Conservation (phyloP, 2,329 filamentous ascomycete genomes). For the Dothiorella sarmentorum region DNA sequence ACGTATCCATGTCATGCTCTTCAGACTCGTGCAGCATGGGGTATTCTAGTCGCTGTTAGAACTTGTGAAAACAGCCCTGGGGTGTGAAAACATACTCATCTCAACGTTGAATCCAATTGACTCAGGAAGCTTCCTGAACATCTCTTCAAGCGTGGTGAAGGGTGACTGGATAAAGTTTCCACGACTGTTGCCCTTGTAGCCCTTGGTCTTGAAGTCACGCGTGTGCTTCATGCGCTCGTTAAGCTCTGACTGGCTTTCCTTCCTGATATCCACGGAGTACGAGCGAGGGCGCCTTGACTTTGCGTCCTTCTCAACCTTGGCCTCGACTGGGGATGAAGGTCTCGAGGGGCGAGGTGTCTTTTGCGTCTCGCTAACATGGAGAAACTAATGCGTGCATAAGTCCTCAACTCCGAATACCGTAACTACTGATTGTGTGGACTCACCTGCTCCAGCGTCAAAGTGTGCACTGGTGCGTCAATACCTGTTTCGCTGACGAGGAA, state of each 20-base stretch:
- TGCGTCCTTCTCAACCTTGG: constrained; percentile 19
- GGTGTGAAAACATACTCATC: constrained; percentile 58
- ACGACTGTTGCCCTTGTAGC: constrained; percentile 91
- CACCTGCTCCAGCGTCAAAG: constrained; percentile 80
- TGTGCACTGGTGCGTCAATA: constrained; percentile 94
- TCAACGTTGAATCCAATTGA: constrained; percentile 96
- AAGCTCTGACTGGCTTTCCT: constrained; percentile 49
- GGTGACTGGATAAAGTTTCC: constrained; percentile 94
- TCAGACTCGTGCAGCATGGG: constrained; percentile 96
- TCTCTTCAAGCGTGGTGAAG: constrained; percentile 90
- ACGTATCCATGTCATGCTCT: constrained; percentile 94
- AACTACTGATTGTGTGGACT: background rate
- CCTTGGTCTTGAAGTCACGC: constrained; percentile 87
- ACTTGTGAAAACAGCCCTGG: background rate
- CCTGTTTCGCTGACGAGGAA: constrained; percentile 97
- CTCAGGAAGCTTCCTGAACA: constrained; percentile 80
- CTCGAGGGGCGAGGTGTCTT: constrained; percentile 46
- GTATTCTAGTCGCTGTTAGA: constrained; percentile 58
- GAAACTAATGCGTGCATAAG: constrained; percentile 50
- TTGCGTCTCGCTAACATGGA: constrained; percentile 75
- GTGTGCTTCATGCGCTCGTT: constrained; percentile 96
- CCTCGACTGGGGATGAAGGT: constrained; percentile 42
- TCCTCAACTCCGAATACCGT: constrained; percentile 19
- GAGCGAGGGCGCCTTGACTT: constrained; percentile 46
- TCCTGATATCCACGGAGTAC: constrained; percentile 56